A percentile compares a stretch with the other conserved stretches of the same genome.
Conservation (phyloP, 495 filamentous ascomycete genomes). For the Podospora pseudocomata region DNA sequence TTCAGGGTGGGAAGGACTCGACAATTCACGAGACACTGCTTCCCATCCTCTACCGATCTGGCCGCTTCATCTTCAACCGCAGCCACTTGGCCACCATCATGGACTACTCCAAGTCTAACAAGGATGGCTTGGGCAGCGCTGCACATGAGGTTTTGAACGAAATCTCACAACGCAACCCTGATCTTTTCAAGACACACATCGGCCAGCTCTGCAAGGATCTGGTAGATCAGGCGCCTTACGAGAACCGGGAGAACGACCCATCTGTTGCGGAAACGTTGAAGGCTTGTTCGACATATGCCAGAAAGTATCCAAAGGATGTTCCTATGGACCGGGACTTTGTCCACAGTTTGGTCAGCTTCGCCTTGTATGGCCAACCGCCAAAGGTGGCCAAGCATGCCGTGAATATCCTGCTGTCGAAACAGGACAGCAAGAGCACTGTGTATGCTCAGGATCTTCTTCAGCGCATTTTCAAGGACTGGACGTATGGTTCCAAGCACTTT, state of each 20-base stretch:
- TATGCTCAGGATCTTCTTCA: constrained; percentile 78
- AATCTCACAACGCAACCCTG: constrained; percentile 82
- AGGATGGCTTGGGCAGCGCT: constrained; percentile 66
- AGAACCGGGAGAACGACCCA: constrained; percentile 58
- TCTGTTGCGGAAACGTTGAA: constrained; percentile 83
- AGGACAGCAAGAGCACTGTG: constrained; percentile 74
- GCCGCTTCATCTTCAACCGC: constrained; percentile 83
- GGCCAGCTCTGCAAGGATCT: constrained; percentile 87
- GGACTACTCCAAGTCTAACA: constrained; percentile 76
- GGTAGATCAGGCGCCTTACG: constrained; percentile 70
- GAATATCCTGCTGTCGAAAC: constrained; percentile 76
- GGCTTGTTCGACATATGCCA: constrained; percentile 85
- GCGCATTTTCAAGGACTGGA: constrained; percentile 70
- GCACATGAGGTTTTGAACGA: constrained; percentile 92
- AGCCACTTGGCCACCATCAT: constrained; percentile 90
- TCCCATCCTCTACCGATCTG: constrained; percentile 78
- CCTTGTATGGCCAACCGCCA: constrained; percentile 74
- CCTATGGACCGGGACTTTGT: constrained; percentile 81
- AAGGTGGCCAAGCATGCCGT: constrained; percentile 90
- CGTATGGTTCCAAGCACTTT: constrained; percentile 70
- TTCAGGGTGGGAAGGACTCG: constrained; percentile 52
- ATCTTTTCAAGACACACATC: constrained; percentile 86
- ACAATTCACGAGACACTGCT: constrained; percentile 72
- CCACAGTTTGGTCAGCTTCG: constrained; percentile 74
- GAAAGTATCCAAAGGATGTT: constrained; percentile 77